phyloP scores from a whole-genome alignment of 148 eudicot genomes.

The Selenicereus undatus region DNA sequence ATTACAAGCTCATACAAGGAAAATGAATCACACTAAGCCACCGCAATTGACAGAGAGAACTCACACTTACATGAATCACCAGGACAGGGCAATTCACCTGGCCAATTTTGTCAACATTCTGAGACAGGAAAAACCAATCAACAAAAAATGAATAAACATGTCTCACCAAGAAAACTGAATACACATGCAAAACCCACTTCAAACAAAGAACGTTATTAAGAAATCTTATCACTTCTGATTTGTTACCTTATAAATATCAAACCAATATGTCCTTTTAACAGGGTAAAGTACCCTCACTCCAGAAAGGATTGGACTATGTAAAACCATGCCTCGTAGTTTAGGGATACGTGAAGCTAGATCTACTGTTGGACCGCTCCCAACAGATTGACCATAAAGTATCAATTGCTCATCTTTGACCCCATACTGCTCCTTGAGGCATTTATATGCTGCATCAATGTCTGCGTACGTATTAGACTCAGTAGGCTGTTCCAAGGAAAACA shows the following conservation, averaged over 20 bases:
- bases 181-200: not conserved
- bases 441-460: slow-evolving; percentile 89
- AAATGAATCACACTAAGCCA: not conserved
- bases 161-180: not conserved
- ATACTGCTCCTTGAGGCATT: slow-evolving; percentile 87
- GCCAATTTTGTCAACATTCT: slow-evolving; percentile 86
- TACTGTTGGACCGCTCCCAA: slow-evolving; percentile 92
- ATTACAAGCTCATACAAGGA: not conserved
- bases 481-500: slow-evolving; percentile 63
- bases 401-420: slow-evolving; percentile 78
- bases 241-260: slow-evolving; percentile 91
- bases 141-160: not conserved
- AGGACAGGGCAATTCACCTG: slow-evolving; percentile 79
- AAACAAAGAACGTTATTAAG: too few species aligned
- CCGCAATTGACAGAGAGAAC: not conserved
- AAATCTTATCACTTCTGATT: not conserved
- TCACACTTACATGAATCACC: slow-evolving; percentile 73
- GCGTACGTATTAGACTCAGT: slow-evolving; percentile 93
- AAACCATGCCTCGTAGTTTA: slow-evolving; percentile 80
- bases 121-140: slow-evolving; percentile 21
- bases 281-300: slow-evolving; percentile 87
- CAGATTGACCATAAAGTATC: slow-evolving; percentile 86
- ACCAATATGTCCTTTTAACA: slow-evolving; percentile 82
- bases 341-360: slow-evolving; percentile 88
- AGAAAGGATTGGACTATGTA: slow-evolving; percentile 89